Conservation (phyloP, 2,329 filamentous ascomycete species). For the Macrophomina tecta region DNA sequence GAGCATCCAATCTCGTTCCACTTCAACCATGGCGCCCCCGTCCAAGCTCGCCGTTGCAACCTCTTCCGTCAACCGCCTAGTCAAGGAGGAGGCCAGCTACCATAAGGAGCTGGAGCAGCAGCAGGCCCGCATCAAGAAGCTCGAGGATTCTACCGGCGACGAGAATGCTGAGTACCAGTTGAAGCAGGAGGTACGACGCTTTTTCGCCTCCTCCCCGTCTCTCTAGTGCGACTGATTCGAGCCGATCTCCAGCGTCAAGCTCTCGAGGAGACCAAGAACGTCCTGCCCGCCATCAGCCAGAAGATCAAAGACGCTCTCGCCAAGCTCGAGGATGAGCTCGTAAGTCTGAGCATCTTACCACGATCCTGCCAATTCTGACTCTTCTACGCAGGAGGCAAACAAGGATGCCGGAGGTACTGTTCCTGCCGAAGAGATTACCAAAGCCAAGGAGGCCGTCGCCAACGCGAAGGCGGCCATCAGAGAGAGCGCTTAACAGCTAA, state of each 20-base stretch:
- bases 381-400: slow-evolving; percentile 44
- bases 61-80: slow-evolving; percentile 77
- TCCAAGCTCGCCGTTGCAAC: slow-evolving; percentile 80
- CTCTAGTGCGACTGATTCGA: not conserved
- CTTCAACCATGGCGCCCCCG: slow-evolving; percentile 71
- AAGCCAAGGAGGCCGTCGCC: slow-evolving; percentile 50
- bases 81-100: slow-evolving; percentile 92
- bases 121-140: slow-evolving; percentile 70
- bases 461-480: slow-evolving; percentile 49
- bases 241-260: slow-evolving; percentile 68
- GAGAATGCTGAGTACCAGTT: slow-evolving; percentile 79
- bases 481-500: slow-evolving; percentile 34
- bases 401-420: slow-evolving; percentile 47
- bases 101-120: slow-evolving; percentile 83
- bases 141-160: slow-evolving; percentile 67
- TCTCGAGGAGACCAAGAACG: slow-evolving; percentile 83
- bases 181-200: slow-evolving; percentile 77
- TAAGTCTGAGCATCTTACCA: slow-evolving; percentile 41
- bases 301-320: slow-evolving; percentile 75
- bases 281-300: slow-evolving; percentile 74
- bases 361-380: not conserved
- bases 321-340: slow-evolving; percentile 78
- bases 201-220: slow-evolving; percentile 4
- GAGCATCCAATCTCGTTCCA: not conserved
- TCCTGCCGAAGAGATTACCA: slow-evolving; percentile 51